phyloP scores from a whole-genome alignment of 1,284 basidiomycete species.

The Cutaneotrichosporon mucoides region DNA sequence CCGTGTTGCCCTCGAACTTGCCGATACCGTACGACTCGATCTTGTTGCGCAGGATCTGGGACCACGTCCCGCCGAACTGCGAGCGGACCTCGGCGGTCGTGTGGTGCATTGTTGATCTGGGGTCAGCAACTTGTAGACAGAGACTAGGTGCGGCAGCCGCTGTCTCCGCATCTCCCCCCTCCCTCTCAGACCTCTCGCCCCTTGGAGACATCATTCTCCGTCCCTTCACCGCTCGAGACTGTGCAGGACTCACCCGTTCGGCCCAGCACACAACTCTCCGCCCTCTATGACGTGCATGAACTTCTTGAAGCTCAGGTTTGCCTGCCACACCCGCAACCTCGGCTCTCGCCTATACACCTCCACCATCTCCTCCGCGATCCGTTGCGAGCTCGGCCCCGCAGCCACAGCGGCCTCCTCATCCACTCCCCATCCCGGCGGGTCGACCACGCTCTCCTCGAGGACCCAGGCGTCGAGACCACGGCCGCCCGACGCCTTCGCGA shows the following conservation, averaged over 20 bases:
- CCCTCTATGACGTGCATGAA: conserved; percentile 49
- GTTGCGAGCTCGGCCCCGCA: neutral
- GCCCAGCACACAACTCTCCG: conserved; percentile 38
- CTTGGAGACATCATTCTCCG: too few species aligned
- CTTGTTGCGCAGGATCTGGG: conserved; percentile 37
- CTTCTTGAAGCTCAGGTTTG: conserved; percentile 48
- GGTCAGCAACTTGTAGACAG: neutral
- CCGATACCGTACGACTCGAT: conserved; percentile 47
- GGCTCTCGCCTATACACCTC: conserved; percentile 27
- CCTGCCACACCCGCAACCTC: conserved; percentile 36
- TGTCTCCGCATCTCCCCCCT: too few species aligned
- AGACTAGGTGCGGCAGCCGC: too few species aligned
- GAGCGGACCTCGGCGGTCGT: conserved; percentile 47
- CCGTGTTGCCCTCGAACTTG: conserved; percentile 46
- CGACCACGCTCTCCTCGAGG: conserved; percentile 81
- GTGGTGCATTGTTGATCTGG: conserved; percentile 39
- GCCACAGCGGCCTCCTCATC: neutral
- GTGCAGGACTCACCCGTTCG: conserved; percentile 34
- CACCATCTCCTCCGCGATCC: neutral
- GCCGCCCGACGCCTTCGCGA: conserved; percentile 53
- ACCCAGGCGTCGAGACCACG: conserved; percentile 69
- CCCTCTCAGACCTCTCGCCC: too few species aligned
- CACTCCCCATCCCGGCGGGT: conserved; percentile 38
- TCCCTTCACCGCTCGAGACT: too few species aligned
- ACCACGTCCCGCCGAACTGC: conserved; percentile 45